Evolutionary conservation across 345 rosid species (phyloP), one percentile per base, ranked within the genome.

Genomic region (Orychophragmus violaceus): DNA sequence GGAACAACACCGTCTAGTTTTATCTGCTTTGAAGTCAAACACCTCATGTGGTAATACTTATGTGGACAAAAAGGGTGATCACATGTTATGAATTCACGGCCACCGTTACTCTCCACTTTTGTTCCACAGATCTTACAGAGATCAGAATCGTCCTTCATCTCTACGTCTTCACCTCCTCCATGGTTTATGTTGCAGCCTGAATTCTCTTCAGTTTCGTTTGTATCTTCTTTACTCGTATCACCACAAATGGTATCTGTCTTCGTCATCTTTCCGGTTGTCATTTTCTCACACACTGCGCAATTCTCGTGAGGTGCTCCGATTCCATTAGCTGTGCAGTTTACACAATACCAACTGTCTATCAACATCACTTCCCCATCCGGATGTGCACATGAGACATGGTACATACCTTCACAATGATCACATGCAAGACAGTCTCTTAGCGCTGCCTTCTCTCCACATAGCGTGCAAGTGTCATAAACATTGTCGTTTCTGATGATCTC

Each of bases 341-440:
- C 71, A 73, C 99, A 94, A 70, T 84, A 88, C 99, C 97, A 94
- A 41, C 74, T 82, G 72, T 55, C 82, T 0, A 74, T 81, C 17
- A 88, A 85, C 62, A 84, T 87, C 75, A 76, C 83, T 54, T 79
- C 75, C 59, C 81, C 80, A 50, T 85, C 86, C 30, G 95, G 93
- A 56, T 83, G 77, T 51, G 84, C 88, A 68, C 97, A 94, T 57
- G 87, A 75, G 76, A 90, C 80, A 70, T 90, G 99, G 76, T 83
- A 87, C 69, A 80, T 80, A 59, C 83, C 88, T 75, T 90, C 96
- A 12, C 99, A 94, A 21, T 92, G 87, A 79, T 88, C 93, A 69
- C 97, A 94, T 16, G 88, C 86, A 73, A 94, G 80, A 69, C 82
- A 83, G 57, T 83, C 81, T 74, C 62, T 77, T 57, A 74, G 87